phyloP scores from a whole-genome alignment of 2,329 filamentous ascomycete species.

The Paraphoma sp. region DNA sequence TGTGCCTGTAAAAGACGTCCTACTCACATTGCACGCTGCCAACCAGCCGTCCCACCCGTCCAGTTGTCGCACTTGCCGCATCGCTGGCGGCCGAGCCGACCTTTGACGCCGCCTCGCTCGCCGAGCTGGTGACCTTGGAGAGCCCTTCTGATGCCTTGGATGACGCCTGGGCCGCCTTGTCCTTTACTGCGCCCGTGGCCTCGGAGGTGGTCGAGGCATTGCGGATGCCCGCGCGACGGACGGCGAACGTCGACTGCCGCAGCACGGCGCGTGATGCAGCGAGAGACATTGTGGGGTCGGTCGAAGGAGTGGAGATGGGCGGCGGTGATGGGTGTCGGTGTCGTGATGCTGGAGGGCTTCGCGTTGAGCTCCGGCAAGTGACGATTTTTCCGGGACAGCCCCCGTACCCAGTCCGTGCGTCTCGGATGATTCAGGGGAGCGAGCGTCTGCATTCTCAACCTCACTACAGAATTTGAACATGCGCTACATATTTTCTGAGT shows the following conservation, averaged over 20 bases:
- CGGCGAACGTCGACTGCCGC: constrained; percentile 52
- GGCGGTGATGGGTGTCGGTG: constrained; percentile 15
- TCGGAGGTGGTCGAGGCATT: constrained; percentile 58
- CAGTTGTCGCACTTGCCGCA: constrained; percentile 54
- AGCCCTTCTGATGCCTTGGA: constrained; percentile 83
- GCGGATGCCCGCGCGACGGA: constrained; percentile 53
- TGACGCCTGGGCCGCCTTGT: constrained; percentile 66
- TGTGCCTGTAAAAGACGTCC: constrained; percentile 4
- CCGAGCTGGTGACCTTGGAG: constrained; percentile 79
- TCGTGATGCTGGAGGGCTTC: constrained; percentile 10
- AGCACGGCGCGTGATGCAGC: constrained; percentile 54
- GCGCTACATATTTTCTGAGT: too few relatives aligned
- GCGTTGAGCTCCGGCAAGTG: constrained; percentile 23
- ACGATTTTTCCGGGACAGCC: constrained; percentile 24
- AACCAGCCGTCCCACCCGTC: constrained; percentile 73
- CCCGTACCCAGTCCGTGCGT: constrained; percentile 9
- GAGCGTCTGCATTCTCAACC: background rate
- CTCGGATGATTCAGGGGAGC: constrained; percentile 19
- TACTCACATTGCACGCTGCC: constrained; percentile 84
- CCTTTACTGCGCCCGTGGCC: constrained; percentile 55
- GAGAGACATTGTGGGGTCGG: constrained; percentile 54
- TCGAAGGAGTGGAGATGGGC: constrained; percentile 24
- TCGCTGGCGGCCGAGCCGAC: constrained; percentile 65
- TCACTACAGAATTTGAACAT: background rate
- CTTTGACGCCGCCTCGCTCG: constrained; percentile 76